Evolutionary conservation across 2,329 filamentous ascomycete genomes (phyloP).

Genomic region (Dryadomyces quercus-mongolicae): DNA sequence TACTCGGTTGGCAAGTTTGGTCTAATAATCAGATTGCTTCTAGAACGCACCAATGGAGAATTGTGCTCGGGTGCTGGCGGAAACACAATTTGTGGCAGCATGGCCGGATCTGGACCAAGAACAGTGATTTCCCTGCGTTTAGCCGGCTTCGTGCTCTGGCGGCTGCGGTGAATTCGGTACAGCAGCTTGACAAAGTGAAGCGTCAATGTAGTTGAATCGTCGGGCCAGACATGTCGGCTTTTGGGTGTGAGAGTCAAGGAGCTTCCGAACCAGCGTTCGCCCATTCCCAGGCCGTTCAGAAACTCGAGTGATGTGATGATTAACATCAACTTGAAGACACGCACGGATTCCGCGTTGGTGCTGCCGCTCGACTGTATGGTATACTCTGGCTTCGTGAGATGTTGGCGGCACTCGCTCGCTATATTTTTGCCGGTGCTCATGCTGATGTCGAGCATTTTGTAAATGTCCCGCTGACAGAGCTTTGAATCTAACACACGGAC

Average conservation of each 20-base stretch:
- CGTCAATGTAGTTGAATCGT: constrained; percentile 9
- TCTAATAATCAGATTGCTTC: neutral
- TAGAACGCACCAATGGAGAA: neutral
- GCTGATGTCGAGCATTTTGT: constrained; percentile 6
- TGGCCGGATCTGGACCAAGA: too few species aligned
- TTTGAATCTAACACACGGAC: constrained; percentile 1
- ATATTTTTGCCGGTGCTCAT: neutral
- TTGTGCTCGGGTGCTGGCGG: neutral
- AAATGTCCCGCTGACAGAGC: constrained; percentile 3
- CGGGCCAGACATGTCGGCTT: constrained; percentile 9
- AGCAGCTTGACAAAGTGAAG: constrained; percentile 10
- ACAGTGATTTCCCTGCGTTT: too few species aligned
- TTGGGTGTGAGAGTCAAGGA: neutral
- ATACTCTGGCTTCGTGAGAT: constrained; percentile 4
- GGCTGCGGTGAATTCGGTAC: constrained; percentile 6
- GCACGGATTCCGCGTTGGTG: constrained; percentile 5
- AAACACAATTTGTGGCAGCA: too few species aligned
- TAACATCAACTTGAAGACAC: constrained; percentile 7
- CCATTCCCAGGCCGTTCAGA: constrained; percentile 5
- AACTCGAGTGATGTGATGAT: constrained; percentile 6
- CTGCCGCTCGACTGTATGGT: constrained; percentile 4
- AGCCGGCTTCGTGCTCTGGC: neutral
- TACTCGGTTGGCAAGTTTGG: too few species aligned
- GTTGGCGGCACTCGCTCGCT: constrained; percentile 1
- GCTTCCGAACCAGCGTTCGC: constrained; percentile 8